phyloP scores from a whole-genome alignment of 2,329 filamentous ascomycete genomes.

The Apiospora arundinis region DNA sequence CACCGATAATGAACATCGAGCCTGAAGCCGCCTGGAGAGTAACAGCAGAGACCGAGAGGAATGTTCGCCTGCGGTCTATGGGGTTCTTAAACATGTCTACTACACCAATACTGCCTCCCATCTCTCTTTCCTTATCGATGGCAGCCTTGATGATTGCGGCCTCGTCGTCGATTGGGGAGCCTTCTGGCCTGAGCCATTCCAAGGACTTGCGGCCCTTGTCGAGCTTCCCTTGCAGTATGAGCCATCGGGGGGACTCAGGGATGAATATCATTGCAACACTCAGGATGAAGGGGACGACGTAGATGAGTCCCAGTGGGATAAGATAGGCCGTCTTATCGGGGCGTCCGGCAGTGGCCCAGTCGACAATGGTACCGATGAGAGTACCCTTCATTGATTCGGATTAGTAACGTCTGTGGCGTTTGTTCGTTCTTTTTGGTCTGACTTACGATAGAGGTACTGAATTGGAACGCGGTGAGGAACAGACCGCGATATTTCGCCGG shows the following conservation, averaged over 20 bases:
- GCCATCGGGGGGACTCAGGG: conserved; percentile 42
- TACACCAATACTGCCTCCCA: conserved; percentile 43
- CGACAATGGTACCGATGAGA: conserved; percentile 50
- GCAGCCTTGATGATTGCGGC: conserved; percentile 42
- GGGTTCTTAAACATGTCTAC: conserved; percentile 53
- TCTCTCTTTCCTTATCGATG: conserved; percentile 41
- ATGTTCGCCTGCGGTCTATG: conserved; percentile 50
- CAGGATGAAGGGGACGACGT: conserved; percentile 37
- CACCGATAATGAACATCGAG: conserved; percentile 52
- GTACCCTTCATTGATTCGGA: conserved; percentile 42
- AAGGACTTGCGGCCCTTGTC: conserved; percentile 43
- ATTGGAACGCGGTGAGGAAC: conserved; percentile 54
- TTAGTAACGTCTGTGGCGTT: neutral
- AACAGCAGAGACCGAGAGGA: conserved; percentile 49
- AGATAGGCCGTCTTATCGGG: conserved; percentile 40
- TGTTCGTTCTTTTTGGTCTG: neutral
- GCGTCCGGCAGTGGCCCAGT: conserved; percentile 42
- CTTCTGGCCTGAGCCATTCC: conserved; percentile 43
- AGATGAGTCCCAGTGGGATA: conserved; percentile 41
- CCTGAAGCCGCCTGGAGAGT: conserved; percentile 52
- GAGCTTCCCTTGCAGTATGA: conserved; percentile 35
- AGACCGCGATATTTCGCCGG: conserved; percentile 57
- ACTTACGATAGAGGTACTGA: conserved; percentile 52
- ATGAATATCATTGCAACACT: conserved; percentile 39
- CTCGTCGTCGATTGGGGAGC: conserved; percentile 40